Base-by-base conservation (phyloP, 306 rosid species). In the Sophora flavescens region DNA sequence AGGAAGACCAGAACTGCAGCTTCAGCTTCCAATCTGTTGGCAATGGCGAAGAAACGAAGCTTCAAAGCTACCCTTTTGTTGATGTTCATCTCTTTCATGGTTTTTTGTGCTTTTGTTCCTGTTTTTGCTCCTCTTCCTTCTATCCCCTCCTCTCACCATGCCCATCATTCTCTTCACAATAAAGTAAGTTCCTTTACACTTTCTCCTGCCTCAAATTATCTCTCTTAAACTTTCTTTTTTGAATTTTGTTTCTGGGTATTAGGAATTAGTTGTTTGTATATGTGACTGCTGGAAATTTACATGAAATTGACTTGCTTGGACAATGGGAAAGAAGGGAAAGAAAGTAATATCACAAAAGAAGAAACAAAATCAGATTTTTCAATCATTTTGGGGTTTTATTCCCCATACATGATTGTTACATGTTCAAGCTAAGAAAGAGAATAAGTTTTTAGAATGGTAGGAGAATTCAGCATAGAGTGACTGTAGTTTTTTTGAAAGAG, bases 111-210 rank as follows among this genome's bases (percentile, higher is more conserved):
- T 47, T 77, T 86, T 26, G 74, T 87, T 45, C 89, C 96, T 71
- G 86, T 82, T 53, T 86, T 93, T 44, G 90, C 91, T 82, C 84
- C 81, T 45, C 86, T 89, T 41, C 93, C 94, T 78, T 80, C 93
- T 63, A 60, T 87, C 0, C 22, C 22, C 22, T 18, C 76, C 15
- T 66, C 88, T 26, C 89, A 74, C 41, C 77, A 71, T 36, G 74
- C 18, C 53, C 68, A 51, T 32, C 86, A 11, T 70, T 72, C 79
- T 48, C 64, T 9, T 22, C 51, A 51, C 75, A 82, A 68, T 12
- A 73, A 58, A 45, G 97, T 91, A 77, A 42, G 80, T 70, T 52
- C 1, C 72, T 80, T 66, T 65, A 62, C 84, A 62, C 81, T 76
- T 22, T 59, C 12, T 32, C 15, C 48, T 7, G 1, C 51, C 32